Conservation (phyloP, 2,329 filamentous ascomycete genomes). For the Rugonectria rugulosa region DNA sequence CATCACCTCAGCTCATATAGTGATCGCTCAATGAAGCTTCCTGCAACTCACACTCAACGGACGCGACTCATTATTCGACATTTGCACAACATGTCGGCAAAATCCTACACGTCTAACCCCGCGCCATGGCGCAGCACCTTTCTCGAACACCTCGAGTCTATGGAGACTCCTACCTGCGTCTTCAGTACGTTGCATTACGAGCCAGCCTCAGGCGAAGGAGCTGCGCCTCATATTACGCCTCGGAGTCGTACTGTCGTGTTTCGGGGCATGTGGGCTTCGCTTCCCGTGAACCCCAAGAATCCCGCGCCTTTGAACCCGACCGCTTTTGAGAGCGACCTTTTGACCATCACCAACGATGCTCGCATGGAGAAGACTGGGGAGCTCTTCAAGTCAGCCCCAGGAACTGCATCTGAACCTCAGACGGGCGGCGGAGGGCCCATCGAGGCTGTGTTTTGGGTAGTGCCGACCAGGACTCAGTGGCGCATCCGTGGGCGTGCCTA, state of each 20-base stretch:
- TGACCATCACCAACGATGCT: slow-evolving; percentile 85
- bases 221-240: slow-evolving; percentile 51
- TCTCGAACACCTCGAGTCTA: slow-evolving; percentile 56
- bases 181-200: slow-evolving; percentile 58
- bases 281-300: slow-evolving; percentile 78
- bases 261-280: slow-evolving; percentile 81
- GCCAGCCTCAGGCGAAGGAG: slow-evolving; percentile 49
- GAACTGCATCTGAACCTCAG: slow-evolving; percentile 36
- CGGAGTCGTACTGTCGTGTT: slow-evolving; percentile 83
- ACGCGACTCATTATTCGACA: slow-evolving; percentile 40
- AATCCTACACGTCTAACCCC: slow-evolving; percentile 14
- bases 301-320: slow-evolving; percentile 73
- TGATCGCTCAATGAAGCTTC: slow-evolving; percentile 27
- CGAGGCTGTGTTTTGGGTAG: slow-evolving; percentile 87
- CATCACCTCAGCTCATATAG: neutral
- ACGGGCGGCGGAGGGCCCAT: slow-evolving; percentile 72
- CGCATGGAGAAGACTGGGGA: slow-evolving; percentile 86
- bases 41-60: slow-evolving; percentile 30
- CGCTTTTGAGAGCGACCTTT: slow-evolving; percentile 76
- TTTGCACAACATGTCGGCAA: slow-evolving; percentile 39
- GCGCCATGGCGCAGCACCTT: slow-evolving; percentile 64
- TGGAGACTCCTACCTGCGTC: slow-evolving; percentile 58
- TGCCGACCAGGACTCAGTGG: slow-evolving; percentile 80
- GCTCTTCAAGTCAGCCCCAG: slow-evolving; percentile 55
- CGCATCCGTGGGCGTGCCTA: slow-evolving; percentile 79